Percentiles rank a stretch among this genome's conserved stretches.
These are phyloP conservation scores for Phoma sp. DNA, from an alignment of 2,329 filamentous ascomycete species.

Conservation along the genomic window DNA sequence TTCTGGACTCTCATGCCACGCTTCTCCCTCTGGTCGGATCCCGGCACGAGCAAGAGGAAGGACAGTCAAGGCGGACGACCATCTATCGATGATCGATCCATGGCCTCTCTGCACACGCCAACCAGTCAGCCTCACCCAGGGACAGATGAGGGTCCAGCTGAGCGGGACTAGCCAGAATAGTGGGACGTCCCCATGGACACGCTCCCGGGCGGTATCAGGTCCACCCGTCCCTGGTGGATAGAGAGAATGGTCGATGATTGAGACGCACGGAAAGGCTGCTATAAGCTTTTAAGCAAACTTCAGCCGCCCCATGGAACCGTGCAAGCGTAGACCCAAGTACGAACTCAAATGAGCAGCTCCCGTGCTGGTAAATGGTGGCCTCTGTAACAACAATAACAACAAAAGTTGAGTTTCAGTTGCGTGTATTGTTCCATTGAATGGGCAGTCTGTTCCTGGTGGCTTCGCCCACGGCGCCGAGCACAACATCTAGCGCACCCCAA, in stretches of 20 bases:
- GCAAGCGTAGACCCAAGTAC: neutral
- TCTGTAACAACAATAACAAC: no score
- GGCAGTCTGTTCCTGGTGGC: neutral
- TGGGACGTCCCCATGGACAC: neutral
- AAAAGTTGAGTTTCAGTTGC: neutral
- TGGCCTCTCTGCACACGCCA: neutral
- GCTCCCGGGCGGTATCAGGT: constrained; percentile 9
- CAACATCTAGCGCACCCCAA: neutral
- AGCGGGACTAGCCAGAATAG: neutral
- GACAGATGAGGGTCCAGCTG: neutral
- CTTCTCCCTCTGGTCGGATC: neutral
- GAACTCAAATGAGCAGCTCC: neutral
- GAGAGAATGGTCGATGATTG: neutral
- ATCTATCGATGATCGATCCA: neutral
- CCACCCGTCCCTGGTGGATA: constrained; percentile 12
- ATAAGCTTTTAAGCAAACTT: neutral
- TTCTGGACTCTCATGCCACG: neutral
- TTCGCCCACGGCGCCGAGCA: neutral
- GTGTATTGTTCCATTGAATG: neutral
- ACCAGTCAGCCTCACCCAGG: neutral
- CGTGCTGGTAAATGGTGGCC: neutral
- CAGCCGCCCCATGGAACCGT: neutral
- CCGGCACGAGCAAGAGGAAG: constrained; percentile 3
- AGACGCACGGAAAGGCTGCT: neutral
- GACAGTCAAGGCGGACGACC: neutral